These are phyloP conservation scores for Quercus bicolor DNA, from an alignment of 306 rosid genomes.

Conservation along the genomic window DNA sequence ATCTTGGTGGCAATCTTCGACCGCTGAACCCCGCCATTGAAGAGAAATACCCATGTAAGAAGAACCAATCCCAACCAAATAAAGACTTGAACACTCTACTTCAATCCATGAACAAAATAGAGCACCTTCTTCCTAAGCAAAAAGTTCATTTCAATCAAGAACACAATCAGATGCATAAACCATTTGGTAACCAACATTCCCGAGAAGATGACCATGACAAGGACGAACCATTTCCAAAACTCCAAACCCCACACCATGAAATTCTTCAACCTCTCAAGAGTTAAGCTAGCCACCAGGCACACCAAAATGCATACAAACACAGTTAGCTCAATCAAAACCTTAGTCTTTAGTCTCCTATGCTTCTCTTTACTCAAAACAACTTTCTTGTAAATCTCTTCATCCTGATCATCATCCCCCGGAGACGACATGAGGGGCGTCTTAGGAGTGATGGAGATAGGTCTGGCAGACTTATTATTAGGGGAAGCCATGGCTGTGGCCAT, in stretches of 20 bases:
- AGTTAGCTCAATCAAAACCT: conserved; percentile 44
- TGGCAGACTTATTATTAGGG: conserved; percentile 43
- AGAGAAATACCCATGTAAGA: conserved; percentile 60
- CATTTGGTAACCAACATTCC: conserved; percentile 73
- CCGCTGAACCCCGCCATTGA: conserved; percentile 42
- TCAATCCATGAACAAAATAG: conserved; percentile 91
- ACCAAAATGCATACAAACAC: conserved; percentile 42
- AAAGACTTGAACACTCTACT: conserved; percentile 67
- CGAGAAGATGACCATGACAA: conserved; percentile 66
- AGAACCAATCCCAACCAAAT: conserved; percentile 72
- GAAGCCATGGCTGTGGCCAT: conserved; percentile 24
- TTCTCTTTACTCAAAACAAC: conserved; percentile 52
- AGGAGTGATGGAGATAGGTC: conserved; percentile 42
- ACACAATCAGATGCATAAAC: conserved; percentile 70
- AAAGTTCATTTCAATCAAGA: conserved; percentile 81
- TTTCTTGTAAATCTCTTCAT: conserved; percentile 57
- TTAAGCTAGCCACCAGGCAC: conserved; percentile 52
- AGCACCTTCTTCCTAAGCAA: conserved; percentile 73
- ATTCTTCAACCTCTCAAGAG: conserved; percentile 28
- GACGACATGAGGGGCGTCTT: conserved; percentile 37
- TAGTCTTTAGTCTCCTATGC: conserved; percentile 38
- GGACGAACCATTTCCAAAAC: conserved; percentile 87
- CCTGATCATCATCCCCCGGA: conserved; percentile 52
- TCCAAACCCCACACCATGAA: conserved; percentile 47
- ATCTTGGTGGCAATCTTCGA: conserved; percentile 42